phyloP scores from a whole-genome alignment of 139 green algal genomes.

The Parachlorella kessleri region DNA sequence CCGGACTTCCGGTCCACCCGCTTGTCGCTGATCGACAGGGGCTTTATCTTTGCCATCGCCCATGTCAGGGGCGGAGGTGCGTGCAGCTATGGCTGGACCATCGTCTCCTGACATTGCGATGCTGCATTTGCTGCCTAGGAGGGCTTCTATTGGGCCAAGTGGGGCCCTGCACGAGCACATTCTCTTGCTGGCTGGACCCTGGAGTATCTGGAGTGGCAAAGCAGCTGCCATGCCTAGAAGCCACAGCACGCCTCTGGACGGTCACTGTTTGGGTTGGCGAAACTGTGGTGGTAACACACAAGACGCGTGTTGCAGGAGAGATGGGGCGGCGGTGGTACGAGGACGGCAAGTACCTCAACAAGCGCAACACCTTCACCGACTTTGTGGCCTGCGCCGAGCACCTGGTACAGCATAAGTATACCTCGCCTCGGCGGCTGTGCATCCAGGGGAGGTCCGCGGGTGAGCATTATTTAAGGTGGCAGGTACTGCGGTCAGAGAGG shows the following conservation, averaged over 20 bases:
- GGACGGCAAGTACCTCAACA: constrained; percentile 76
- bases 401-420: constrained; percentile 63
- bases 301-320: no score
- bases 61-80: constrained; percentile 77
- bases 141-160: no score
- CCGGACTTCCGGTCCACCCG: constrained; percentile 50
- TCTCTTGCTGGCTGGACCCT: no score
- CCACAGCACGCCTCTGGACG: no score
- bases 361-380: constrained; percentile 85
- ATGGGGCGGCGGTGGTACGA: constrained; percentile 83
- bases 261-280: no score
- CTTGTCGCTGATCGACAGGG: constrained; percentile 79
- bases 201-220: no score
- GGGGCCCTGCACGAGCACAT: no score
- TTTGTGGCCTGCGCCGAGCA: constrained; percentile 76
- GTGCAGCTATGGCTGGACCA: background rate
- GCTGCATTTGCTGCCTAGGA: no score
- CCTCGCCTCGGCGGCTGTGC: constrained; percentile 46
- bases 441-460: constrained; percentile 77
- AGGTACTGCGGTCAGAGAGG: no score
- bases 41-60: constrained; percentile 78
- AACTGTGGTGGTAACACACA: no score
- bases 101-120: background rate
- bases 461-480: no score
- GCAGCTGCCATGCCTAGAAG: no score